Evolutionary conservation across 1,284 basidiomycete genomes (phyloP).

Genomic region (Ceratobasidium sp.): DNA sequence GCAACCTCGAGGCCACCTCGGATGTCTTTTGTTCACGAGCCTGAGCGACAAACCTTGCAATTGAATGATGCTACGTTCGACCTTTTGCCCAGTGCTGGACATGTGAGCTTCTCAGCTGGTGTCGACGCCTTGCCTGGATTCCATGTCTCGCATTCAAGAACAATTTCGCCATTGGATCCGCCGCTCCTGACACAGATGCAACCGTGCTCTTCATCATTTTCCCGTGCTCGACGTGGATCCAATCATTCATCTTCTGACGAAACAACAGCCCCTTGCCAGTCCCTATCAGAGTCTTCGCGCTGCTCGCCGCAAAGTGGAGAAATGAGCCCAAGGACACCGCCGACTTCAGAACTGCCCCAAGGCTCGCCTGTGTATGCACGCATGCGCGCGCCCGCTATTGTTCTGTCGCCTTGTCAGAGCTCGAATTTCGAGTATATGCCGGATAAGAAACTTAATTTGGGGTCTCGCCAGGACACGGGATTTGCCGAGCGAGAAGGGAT

Average conservation of each 20-base stretch:
- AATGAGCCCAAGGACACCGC: slow-evolving; percentile 40
- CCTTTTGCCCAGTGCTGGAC: slow-evolving; percentile 5
- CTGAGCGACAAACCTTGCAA: slow-evolving; percentile 37
- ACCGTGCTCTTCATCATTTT: slow-evolving; percentile 44
- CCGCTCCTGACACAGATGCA: slow-evolving; percentile 43
- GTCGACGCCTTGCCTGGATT: slow-evolving; percentile 23
- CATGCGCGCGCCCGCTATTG: slow-evolving; percentile 20
- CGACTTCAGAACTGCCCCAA: slow-evolving; percentile 24
- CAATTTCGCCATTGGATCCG: slow-evolving; percentile 41
- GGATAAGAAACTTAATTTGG: slow-evolving; percentile 21
- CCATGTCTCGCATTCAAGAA: slow-evolving; percentile 35
- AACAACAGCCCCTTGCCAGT: slow-evolving; percentile 34
- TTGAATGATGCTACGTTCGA: slow-evolving; percentile 26
- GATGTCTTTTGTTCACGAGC: slow-evolving; percentile 41
- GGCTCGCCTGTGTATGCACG: slow-evolving; percentile 10
- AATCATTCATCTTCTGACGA: slow-evolving; percentile 36
- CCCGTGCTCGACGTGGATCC: slow-evolving; percentile 39
- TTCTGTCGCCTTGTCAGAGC: slow-evolving; percentile 14
- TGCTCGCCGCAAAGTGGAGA: slow-evolving; percentile 30
- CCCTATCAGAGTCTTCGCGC: slow-evolving; percentile 43
- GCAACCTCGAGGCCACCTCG: slow-evolving; percentile 27
- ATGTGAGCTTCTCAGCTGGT: slow-evolving; percentile 22
- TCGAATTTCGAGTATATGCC: slow-evolving; percentile 30
- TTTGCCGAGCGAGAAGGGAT: slow-evolving; percentile 41
- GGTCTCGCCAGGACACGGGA: slow-evolving; percentile 18